A percentile compares a stretch with the other conserved stretches of the same genome.
Evolutionary conservation across 352 stramenopile genomes (phyloP).

Genomic region (Phytophthora pisi): DNA sequence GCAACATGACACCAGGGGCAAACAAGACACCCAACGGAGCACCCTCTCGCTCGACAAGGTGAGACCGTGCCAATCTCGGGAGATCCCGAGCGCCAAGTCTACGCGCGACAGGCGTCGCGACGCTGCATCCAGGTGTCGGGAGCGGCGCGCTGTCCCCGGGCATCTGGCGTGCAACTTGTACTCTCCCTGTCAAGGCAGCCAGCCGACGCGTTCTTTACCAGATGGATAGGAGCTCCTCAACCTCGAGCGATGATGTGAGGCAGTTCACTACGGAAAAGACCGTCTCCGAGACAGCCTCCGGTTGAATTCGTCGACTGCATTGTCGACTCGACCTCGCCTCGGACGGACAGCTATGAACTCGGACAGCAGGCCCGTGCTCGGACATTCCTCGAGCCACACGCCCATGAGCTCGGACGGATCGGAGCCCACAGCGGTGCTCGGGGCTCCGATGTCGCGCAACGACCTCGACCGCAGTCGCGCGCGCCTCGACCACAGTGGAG

Average conservation of each 20-base stretch:
- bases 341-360: slow-evolving; percentile 18
- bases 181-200: slow-evolving; percentile 11
- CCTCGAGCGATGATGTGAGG: slow-evolving; percentile 12
- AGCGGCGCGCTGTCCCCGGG: slow-evolving; percentile 12
- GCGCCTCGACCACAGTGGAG: slow-evolving; percentile 14
- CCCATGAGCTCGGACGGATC: slow-evolving; percentile 34
- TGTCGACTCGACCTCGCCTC: slow-evolving; percentile 13
- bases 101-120: slow-evolving; percentile 8
- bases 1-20: slow-evolving; percentile 6
- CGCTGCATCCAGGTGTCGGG: slow-evolving; percentile 14
- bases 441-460: slow-evolving; percentile 25
- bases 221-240: background rate
- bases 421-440: slow-evolving; percentile 37
- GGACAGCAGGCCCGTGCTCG: slow-evolving; percentile 20
- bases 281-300: slow-evolving; percentile 15
- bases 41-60: background rate
- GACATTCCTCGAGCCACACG: slow-evolving; percentile 35
- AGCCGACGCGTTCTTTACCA: slow-evolving; percentile 27
- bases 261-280: slow-evolving; percentile 36
- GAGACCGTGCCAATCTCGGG: slow-evolving; percentile 28
- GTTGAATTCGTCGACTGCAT: slow-evolving; percentile 9
- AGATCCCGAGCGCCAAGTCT: slow-evolving; percentile 13
- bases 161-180: slow-evolving; percentile 14
- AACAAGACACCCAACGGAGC: background rate
- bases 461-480: slow-evolving; percentile 32